Conservation (phyloP, 768 basidiomycete genomes). For the Ramaria sp. region DNA sequence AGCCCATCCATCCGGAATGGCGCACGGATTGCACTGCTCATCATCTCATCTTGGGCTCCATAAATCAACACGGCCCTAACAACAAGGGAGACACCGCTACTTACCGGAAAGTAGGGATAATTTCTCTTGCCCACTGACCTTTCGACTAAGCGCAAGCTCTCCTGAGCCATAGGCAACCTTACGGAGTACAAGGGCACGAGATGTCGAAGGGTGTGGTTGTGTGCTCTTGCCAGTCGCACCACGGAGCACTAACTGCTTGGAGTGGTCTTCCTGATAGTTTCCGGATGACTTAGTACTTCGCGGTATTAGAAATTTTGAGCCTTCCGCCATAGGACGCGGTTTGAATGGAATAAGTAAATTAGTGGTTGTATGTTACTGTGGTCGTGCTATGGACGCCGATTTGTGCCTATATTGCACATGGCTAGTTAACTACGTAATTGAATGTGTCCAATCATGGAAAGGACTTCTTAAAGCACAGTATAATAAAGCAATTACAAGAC, state of each 20-base stretch:
- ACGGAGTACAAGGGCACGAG: constrained; percentile 62
- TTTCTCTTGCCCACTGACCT: constrained; percentile 68
- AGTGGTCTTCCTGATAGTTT: background rate
- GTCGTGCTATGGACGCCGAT: background rate
- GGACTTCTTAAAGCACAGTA: no score
- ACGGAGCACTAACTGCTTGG: background rate
- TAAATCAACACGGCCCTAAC: background rate
- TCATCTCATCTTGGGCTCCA: constrained; percentile 28
- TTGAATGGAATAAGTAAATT: background rate
- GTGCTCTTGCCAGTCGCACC: background rate
- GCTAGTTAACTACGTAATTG: no score
- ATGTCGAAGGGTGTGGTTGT: constrained; percentile 24
- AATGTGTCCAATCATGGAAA: no score
- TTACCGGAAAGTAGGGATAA: constrained; percentile 68
- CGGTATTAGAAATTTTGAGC: background rate
- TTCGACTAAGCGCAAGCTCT: constrained; percentile 46
- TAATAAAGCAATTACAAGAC: no score
- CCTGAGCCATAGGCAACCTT: constrained; percentile 70
- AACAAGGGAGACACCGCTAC: constrained; percentile 14
- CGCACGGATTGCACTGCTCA: constrained; percentile 35
- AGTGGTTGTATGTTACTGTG: background rate
- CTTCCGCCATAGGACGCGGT: background rate
- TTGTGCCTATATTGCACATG: background rate
- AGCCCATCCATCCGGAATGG: constrained; percentile 58
- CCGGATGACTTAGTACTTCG: background rate